phyloP scores from a whole-genome alignment of 768 basidiomycete species.

The Lactarius tabidus region DNA sequence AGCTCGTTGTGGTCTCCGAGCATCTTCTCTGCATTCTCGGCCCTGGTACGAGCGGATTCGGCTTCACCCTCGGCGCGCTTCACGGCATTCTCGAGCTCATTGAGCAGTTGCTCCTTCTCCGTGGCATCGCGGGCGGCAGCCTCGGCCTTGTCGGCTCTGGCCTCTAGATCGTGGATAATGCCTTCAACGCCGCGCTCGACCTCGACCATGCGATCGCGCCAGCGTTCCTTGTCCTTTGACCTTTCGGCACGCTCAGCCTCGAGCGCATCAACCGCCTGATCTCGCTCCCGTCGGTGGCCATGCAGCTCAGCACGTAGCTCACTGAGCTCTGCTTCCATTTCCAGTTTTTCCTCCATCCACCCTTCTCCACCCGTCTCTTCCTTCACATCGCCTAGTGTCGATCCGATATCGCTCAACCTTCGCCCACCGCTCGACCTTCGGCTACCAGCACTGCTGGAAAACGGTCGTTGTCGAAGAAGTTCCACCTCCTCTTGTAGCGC shows the following conservation, averaged over 20 bases:
- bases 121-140: slow-evolving; percentile 38
- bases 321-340: slow-evolving; percentile 39
- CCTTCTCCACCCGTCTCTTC: slow-evolving; percentile 62
- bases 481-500: slow-evolving; percentile 22
- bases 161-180: slow-evolving; percentile 63
- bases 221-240: slow-evolving; percentile 62
- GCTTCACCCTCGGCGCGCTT: slow-evolving; percentile 47
- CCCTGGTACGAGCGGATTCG: slow-evolving; percentile 54
- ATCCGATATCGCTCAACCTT: slow-evolving; percentile 50
- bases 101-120: slow-evolving; percentile 38
- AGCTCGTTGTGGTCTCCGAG: slow-evolving; percentile 64
- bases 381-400: slow-evolving; percentile 52
- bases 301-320: slow-evolving; percentile 38
- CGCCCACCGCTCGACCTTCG: slow-evolving; percentile 37
- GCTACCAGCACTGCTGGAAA: slow-evolving; percentile 28
- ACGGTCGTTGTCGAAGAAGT: slow-evolving; percentile 21
- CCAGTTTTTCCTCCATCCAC: slow-evolving; percentile 69
- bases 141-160: slow-evolving; percentile 51
- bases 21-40: slow-evolving; percentile 58
- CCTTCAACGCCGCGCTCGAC: slow-evolving; percentile 66
- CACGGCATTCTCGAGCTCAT: slow-evolving; percentile 46
- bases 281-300: slow-evolving; percentile 33
- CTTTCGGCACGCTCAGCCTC: slow-evolving; percentile 55
- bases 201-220: slow-evolving; percentile 66
- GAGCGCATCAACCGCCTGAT: slow-evolving; percentile 42